Conservation (phyloP, 768 basidiomycete genomes). For the Xerocomellus chrysenteron region DNA sequence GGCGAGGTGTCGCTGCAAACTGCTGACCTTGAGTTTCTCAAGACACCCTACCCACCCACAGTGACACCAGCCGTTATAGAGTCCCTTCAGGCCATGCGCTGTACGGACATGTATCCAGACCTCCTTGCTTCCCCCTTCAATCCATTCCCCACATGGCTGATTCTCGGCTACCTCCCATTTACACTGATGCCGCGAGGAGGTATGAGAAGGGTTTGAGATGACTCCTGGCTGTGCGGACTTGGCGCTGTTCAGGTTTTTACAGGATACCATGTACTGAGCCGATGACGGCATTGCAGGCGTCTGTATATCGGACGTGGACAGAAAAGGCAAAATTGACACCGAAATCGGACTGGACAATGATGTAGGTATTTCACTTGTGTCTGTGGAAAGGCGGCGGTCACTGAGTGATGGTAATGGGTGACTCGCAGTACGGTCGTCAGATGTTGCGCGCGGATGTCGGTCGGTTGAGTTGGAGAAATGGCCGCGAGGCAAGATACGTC, state of each 20-base stretch:
- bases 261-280: background rate
- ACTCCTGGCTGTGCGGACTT: too few species aligned
- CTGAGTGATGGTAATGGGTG: background rate
- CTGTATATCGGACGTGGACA: background rate
- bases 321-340: background rate
- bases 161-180: background rate
- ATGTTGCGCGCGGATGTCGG: background rate
- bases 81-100: conserved; percentile 12
- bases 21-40: conserved; percentile 12
- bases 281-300: background rate
- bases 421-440: background rate
- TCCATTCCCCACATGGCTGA: background rate
- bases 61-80: background rate
- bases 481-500: background rate
- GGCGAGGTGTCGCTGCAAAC: conserved; percentile 7
- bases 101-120: conserved; percentile 11
- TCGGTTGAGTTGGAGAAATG: background rate
- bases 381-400: background rate
- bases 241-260: background rate
- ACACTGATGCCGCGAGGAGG: conserved; percentile 2
- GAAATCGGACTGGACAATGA: background rate
- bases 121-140: conserved; percentile 13
- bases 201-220: background rate
- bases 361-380: background rate
- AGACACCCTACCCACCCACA: conserved; percentile 11